phyloP scores from a whole-genome alignment of 176 grass and related monocot genomes.

The Thalia dealbata region DNA sequence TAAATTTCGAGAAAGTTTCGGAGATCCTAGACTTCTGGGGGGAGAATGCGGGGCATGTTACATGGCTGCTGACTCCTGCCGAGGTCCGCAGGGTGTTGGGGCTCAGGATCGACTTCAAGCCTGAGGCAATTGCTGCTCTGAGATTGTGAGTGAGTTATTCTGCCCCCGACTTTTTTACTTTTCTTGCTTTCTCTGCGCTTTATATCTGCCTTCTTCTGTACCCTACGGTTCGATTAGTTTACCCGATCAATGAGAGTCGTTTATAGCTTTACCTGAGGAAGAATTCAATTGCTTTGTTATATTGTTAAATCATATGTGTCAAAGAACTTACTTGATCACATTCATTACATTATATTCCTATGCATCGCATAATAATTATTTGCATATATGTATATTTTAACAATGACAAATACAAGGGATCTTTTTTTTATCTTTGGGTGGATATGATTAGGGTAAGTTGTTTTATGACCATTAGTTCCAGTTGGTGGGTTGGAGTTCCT shows the following conservation, averaged over 20 bases:
- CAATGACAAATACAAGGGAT: too few relatives aligned
- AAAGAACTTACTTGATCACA: background rate
- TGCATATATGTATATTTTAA: too few relatives aligned
- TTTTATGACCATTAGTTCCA: too few relatives aligned
- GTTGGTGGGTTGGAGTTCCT: too few relatives aligned
- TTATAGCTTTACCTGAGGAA: background rate
- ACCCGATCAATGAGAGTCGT: background rate
- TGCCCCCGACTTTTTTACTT: background rate
- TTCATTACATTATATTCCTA: background rate
- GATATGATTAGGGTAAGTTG: too few relatives aligned
- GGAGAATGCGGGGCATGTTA: constrained; percentile 87
- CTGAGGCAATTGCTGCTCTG: constrained; percentile 87
- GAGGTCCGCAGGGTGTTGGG: constrained; percentile 84
- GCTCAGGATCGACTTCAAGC: constrained; percentile 74
- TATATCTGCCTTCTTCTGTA: too few relatives aligned
- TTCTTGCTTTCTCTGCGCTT: background rate
- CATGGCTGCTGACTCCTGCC: constrained; percentile 82
- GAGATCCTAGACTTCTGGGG: constrained; percentile 99
- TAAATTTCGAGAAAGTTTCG: constrained; percentile 82
- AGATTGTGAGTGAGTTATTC: constrained; percentile 48
- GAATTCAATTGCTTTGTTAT: background rate
- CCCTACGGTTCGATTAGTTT: background rate
- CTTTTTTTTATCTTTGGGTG: too few relatives aligned
- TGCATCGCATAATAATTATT: background rate
- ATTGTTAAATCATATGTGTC: background rate